These are phyloP conservation scores for Pseudonitzschia multistriata DNA, from an alignment of 108 stramenopile genomes.

Conservation along the genomic window DNA sequence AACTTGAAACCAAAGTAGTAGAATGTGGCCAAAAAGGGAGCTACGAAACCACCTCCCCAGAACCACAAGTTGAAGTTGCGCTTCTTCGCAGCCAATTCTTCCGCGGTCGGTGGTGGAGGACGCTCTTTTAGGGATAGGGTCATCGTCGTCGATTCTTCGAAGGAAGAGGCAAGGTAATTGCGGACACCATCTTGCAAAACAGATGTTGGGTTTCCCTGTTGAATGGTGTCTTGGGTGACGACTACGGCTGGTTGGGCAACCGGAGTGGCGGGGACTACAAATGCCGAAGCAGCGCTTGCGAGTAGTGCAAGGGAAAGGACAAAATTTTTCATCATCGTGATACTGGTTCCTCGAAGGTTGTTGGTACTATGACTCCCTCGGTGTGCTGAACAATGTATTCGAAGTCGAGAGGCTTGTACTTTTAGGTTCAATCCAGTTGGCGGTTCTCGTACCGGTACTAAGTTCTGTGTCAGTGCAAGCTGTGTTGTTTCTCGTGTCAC, in stretches of 20 bases:
- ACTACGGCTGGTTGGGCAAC: slow-evolving; percentile 1
- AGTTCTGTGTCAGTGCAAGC: neutral
- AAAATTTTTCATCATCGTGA: neutral
- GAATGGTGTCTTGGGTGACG: neutral
- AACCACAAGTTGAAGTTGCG: slow-evolving; percentile 72
- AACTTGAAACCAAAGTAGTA: slow-evolving; percentile 85
- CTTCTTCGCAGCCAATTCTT: slow-evolving; percentile 83
- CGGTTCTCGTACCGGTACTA: neutral
- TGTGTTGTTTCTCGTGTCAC: slow-evolving; percentile 4
- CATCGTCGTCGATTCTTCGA: slow-evolving; percentile 23
- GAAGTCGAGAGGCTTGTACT: too few relatives aligned
- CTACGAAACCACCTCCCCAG: slow-evolving; percentile 88
- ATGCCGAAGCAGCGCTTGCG: slow-evolving; percentile 5
- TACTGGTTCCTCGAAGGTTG: neutral
- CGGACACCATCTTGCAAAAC: slow-evolving; percentile 18
- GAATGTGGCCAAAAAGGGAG: slow-evolving; percentile 78
- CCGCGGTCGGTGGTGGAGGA: slow-evolving; percentile 69
- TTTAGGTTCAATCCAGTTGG: too few relatives aligned
- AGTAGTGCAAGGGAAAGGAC: neutral
- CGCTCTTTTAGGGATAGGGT: slow-evolving; percentile 68
- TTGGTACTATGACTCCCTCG: too few relatives aligned
- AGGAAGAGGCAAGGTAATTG: slow-evolving; percentile 5
- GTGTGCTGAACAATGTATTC: neutral
- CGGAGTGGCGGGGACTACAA: slow-evolving; percentile 2
- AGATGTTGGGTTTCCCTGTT: neutral